Percentiles rank a stretch among this genome's conserved stretches.
phyloP scores from a whole-genome alignment of 1,284 basidiomycete species.

The Termitomyces sp. region DNA sequence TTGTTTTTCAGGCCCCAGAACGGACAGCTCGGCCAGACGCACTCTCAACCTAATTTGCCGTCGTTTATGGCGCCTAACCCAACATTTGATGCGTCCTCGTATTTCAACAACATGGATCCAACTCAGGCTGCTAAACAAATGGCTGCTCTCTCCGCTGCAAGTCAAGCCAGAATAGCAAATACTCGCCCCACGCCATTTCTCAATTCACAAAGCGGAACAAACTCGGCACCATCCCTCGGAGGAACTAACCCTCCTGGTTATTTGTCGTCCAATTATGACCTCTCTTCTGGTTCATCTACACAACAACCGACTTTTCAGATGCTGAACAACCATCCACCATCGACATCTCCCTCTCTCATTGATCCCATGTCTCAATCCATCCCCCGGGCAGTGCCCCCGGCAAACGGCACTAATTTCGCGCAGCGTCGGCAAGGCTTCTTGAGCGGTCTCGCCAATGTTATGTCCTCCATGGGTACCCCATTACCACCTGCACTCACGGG shows the following conservation, averaged over 20 bases:
- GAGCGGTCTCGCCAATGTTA: constrained; percentile 48
- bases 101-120: constrained; percentile 47
- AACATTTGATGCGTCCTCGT: constrained; percentile 26
- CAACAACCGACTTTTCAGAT: constrained; percentile 35
- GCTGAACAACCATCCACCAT: constrained; percentile 30
- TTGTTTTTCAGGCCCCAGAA: constrained; percentile 24
- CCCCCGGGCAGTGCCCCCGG: constrained; percentile 25
- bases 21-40: constrained; percentile 20
- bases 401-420: constrained; percentile 29
- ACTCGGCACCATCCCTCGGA: constrained; percentile 61
- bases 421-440: constrained; percentile 57
- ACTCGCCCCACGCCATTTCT: constrained; percentile 32
- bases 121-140: constrained; percentile 68
- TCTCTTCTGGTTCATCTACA: constrained; percentile 26
- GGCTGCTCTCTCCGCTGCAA: constrained; percentile 63
- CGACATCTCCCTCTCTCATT: constrained; percentile 32
- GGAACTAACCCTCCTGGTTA: constrained; percentile 47
- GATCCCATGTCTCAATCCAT: constrained; percentile 38
- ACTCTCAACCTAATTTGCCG: constrained; percentile 28
- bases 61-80: constrained; percentile 27
- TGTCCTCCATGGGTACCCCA: constrained; percentile 48
- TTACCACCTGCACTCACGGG: constrained; percentile 66
- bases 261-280: constrained; percentile 35
- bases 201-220: constrained; percentile 49
- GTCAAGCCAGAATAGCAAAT: constrained; percentile 56